phyloP scores from a whole-genome alignment of 805 yeast genomes.

The Metschnikowia lochheadii region DNA sequence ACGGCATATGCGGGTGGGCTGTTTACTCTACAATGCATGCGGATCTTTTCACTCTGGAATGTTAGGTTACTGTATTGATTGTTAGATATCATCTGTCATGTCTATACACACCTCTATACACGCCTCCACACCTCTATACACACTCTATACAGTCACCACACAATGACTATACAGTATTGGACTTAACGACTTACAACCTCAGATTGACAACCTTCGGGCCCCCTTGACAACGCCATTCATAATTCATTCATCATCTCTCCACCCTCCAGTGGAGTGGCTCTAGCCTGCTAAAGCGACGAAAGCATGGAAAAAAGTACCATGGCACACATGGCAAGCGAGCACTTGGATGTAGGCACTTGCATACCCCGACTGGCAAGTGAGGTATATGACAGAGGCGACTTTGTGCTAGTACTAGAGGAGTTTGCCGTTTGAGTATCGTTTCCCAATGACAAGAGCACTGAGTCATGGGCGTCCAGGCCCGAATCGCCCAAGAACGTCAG shows the following conservation, averaged over 20 bases:
- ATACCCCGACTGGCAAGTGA: background rate
- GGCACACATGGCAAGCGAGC: background rate
- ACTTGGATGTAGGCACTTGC: background rate
- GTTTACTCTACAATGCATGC: background rate
- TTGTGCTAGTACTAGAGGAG: constrained; percentile 1
- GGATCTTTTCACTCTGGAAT: background rate
- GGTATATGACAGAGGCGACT: background rate
- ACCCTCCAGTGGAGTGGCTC: background rate
- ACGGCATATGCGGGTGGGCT: background rate
- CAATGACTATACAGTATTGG: too few species aligned
- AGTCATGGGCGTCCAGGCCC: background rate
- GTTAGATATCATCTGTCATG: too few species aligned
- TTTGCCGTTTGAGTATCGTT: constrained; percentile 3
- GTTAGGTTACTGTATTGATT: too few species aligned
- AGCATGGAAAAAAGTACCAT: background rate
- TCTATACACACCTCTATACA: too few species aligned
- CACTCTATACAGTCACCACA: too few species aligned
- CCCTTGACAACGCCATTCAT: background rate
- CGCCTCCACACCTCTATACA: too few species aligned
- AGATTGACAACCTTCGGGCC: too few species aligned
- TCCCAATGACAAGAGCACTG: constrained; percentile 3
- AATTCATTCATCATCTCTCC: background rate
- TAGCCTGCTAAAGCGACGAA: background rate
- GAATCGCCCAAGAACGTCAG: background rate
- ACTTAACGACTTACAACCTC: too few species aligned